phyloP scores from a whole-genome alignment of 495 filamentous ascomycete species.

The Penicillium paradoxum region DNA sequence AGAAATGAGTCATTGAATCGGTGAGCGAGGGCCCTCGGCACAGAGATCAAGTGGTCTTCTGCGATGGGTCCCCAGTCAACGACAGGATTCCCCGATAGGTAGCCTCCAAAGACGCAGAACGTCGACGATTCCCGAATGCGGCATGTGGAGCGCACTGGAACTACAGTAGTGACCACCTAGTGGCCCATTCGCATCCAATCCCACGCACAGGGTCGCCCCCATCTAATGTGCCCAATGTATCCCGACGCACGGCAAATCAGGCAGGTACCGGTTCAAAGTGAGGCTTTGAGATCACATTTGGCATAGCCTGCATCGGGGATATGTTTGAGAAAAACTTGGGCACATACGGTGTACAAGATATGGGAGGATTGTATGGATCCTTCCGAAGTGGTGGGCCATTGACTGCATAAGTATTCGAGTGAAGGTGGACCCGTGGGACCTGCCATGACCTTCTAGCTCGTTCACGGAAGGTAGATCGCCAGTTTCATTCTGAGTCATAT shows the following conservation, averaged over 20 bases:
- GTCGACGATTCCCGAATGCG: not conserved
- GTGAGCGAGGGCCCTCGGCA: not conserved
- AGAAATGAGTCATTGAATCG: constrained; percentile 4
- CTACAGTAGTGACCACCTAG: not conserved
- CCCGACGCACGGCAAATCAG: constrained; percentile 13
- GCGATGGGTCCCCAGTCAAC: not conserved
- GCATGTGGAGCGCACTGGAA: not conserved
- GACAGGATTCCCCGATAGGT: not conserved
- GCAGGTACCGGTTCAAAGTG: constrained; percentile 18
- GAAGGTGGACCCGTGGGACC: constrained; percentile 2
- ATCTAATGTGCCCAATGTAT: constrained; percentile 15
- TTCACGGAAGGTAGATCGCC: constrained; percentile 5
- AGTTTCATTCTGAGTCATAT: constrained; percentile 7
- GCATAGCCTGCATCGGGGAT: constrained; percentile 3
- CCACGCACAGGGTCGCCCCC: not conserved
- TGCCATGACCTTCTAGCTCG: constrained; percentile 7
- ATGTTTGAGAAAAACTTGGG: constrained; percentile 16
- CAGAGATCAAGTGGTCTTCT: not conserved
- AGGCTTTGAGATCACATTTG: constrained; percentile 12
- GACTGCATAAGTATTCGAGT: not conserved
- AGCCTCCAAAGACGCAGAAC: not conserved
- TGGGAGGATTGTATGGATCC: constrained; percentile 2
- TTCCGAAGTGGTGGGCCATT: not conserved
- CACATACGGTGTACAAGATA: constrained; percentile 8
- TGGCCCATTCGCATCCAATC: constrained; percentile 3